These are phyloP conservation scores for Neurospora terricola DNA, from an alignment of 495 filamentous ascomycete genomes.

Conservation along the genomic window DNA sequence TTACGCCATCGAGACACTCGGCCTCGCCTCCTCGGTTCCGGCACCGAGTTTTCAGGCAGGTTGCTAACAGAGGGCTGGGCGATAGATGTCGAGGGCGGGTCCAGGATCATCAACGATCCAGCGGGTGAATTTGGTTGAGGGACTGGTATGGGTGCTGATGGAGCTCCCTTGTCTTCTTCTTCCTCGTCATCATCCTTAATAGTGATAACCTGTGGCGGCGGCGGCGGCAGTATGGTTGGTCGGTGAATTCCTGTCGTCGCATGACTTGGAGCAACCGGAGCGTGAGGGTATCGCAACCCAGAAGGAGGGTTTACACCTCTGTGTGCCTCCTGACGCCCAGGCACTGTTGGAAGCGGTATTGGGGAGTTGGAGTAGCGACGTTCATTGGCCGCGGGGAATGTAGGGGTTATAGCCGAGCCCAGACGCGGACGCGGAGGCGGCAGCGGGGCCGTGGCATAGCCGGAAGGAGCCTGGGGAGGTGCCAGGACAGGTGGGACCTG, in stretches of 20 bases:
- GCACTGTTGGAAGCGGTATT: slow-evolving; percentile 5
- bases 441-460: neutral
- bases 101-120: neutral
- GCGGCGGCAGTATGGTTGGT: neutral
- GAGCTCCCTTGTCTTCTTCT: neutral
- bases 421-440: neutral
- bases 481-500: neutral
- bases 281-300: neutral
- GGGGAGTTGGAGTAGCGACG: slow-evolving; percentile 7
- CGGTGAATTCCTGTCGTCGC: neutral
- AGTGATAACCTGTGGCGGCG: slow-evolving; percentile 4
- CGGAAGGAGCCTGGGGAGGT: neutral
- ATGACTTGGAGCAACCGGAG: neutral
- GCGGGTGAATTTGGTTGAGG: neutral
- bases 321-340: neutral
- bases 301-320: neutral
- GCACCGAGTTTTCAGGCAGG: neutral
- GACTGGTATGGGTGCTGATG: neutral
- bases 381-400: neutral
- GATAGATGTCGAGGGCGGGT: neutral
- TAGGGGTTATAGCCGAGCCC: neutral
- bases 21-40: neutral
- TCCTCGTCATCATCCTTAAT: slow-evolving; percentile 11
- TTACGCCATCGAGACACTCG: neutral
- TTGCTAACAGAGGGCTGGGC: neutral